phyloP scores from a whole-genome alignment of 2,329 filamentous ascomycete genomes.

The Penicillium sp. region DNA sequence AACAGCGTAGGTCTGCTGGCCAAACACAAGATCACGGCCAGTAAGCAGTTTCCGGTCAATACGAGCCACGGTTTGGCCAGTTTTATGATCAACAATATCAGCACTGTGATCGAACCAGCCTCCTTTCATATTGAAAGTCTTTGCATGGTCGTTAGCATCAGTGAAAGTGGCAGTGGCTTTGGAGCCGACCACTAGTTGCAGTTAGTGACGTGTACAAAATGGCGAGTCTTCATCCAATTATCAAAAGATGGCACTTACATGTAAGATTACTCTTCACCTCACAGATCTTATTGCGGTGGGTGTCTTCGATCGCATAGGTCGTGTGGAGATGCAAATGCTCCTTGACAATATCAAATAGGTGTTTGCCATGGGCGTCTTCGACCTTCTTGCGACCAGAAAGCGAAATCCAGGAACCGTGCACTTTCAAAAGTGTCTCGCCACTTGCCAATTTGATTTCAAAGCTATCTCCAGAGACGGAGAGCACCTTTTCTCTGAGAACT shows the following conservation, averaged over 20 bases:
- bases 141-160: constrained; percentile 47
- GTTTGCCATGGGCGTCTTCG: constrained; percentile 18
- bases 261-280: constrained; percentile 58
- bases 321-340: constrained; percentile 23
- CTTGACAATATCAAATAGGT: constrained; percentile 25
- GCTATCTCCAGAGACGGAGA: constrained; percentile 63
- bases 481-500: constrained; percentile 60
- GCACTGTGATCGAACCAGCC: constrained; percentile 60
- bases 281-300: constrained; percentile 50
- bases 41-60: constrained; percentile 62
- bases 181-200: constrained; percentile 21
- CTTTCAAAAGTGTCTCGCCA: constrained; percentile 56
- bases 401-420: constrained; percentile 55
- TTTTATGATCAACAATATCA: constrained; percentile 57
- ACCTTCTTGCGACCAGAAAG: constrained; percentile 25
- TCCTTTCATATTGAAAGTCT: constrained; percentile 60
- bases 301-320: constrained; percentile 39
- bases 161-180: constrained; percentile 51
- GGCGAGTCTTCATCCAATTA: neutral
- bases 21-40: constrained; percentile 58
- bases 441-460: constrained; percentile 62
- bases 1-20: constrained; percentile 66
- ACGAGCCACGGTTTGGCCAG: constrained; percentile 54
- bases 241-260: constrained; percentile 40
- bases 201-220: constrained; percentile 4